Conservation (phyloP, 202 grass and related monocot genomes). For the Zoysia matrella region DNA sequence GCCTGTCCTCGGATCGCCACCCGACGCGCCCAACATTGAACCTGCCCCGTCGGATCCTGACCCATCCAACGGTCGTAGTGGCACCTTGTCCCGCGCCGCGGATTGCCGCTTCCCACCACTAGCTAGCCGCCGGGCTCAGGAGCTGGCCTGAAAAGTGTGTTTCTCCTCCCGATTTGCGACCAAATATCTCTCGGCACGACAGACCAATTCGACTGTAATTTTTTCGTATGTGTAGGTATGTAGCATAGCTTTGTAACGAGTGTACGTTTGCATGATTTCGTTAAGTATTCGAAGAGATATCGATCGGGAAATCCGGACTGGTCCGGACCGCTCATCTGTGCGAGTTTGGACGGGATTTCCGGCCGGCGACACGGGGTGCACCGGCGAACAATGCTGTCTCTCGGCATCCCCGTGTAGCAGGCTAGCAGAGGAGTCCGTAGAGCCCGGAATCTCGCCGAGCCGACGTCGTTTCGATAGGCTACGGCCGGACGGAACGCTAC, state of each 20-base stretch:
- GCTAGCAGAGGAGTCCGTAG: neutral
- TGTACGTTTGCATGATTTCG: neutral
- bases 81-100: slow-evolving; percentile 17
- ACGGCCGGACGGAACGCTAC: slow-evolving; percentile 23
- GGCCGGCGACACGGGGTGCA: slow-evolving; percentile 37
- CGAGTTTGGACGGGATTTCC: slow-evolving; percentile 66
- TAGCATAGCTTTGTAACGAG: neutral
- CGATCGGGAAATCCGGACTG: slow-evolving; percentile 25
- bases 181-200: neutral
- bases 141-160: slow-evolving; percentile 45
- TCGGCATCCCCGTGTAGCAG: neutral
- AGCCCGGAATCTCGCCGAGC: neutral
- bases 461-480: slow-evolving; percentile 37
- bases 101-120: slow-evolving; percentile 13
- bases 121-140: neutral
- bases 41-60: slow-evolving; percentile 35
- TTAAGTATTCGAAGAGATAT: slow-evolving; percentile 14
- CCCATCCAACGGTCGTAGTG: slow-evolving; percentile 20
- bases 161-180: slow-evolving; percentile 57
- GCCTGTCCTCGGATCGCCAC: slow-evolving; percentile 60
- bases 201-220: accelerated
- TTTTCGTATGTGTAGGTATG: accelerated
- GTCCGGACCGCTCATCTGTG: slow-evolving; percentile 63
- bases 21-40: slow-evolving; percentile 35
- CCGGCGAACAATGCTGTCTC: slow-evolving; percentile 1